phyloP scores from a whole-genome alignment of 2,329 filamentous ascomycete species.

The Colletotrichum nymphaeae region DNA sequence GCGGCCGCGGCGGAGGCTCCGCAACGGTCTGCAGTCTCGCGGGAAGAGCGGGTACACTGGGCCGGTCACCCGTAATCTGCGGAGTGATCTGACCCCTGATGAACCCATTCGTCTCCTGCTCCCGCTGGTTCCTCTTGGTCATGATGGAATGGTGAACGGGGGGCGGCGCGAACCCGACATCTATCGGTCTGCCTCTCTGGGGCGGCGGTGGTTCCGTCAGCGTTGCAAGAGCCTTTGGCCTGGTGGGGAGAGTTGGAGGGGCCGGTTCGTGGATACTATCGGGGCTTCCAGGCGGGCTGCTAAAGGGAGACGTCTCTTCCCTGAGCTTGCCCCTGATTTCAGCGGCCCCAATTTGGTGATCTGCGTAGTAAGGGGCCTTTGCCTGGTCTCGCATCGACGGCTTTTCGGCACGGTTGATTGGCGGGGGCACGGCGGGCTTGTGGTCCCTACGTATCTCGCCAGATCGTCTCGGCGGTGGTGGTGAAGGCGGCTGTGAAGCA shows the following conservation, averaged over 20 bases:
- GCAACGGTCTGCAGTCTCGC: slow-evolving; percentile 55
- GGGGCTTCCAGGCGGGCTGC: slow-evolving; percentile 82
- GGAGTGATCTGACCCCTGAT: slow-evolving; percentile 51
- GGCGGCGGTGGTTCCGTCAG: slow-evolving; percentile 40
- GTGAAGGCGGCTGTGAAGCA: slow-evolving; percentile 67
- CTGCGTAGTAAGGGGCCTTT: slow-evolving; percentile 40
- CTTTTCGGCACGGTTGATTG: slow-evolving; percentile 85
- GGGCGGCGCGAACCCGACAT: slow-evolving; percentile 60
- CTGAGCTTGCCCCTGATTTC: slow-evolving; percentile 51
- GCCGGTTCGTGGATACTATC: slow-evolving; percentile 67
- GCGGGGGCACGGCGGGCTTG: slow-evolving; percentile 70
- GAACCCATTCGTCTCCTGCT: slow-evolving; percentile 54
- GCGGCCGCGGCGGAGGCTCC: slow-evolving; percentile 44
- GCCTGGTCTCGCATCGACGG: slow-evolving; percentile 47
- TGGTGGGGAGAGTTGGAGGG: slow-evolving; percentile 60
- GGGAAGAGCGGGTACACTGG: slow-evolving; percentile 56
- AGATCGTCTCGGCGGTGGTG: slow-evolving; percentile 73
- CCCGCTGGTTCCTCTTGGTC: slow-evolving; percentile 57
- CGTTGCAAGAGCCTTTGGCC: slow-evolving; percentile 47
- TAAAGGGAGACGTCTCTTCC: slow-evolving; percentile 80
- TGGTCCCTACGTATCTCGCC: slow-evolving; percentile 65
- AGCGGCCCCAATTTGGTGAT: slow-evolving; percentile 37
- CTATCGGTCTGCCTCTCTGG: slow-evolving; percentile 45
- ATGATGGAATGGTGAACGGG: slow-evolving; percentile 62
- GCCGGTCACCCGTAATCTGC: slow-evolving; percentile 56